A percentile compares a stretch with the other conserved stretches of the same genome.
These are phyloP conservation scores for Suillus americanus DNA, from an alignment of 768 basidiomycete genomes.

Conservation along the genomic window DNA sequence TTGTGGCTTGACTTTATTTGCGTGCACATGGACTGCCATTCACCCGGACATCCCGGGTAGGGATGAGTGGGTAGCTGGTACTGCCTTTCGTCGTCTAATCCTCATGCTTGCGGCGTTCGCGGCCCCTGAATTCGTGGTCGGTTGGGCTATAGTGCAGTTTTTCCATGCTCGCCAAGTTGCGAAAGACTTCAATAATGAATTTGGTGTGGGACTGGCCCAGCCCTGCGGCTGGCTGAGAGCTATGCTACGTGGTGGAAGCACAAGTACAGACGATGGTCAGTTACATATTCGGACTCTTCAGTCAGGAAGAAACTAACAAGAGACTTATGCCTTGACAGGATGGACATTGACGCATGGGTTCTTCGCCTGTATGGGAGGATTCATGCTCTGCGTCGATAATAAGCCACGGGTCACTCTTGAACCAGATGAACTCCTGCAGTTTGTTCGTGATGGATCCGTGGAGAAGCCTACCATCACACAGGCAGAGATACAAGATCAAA, in stretches of 20 bases:
- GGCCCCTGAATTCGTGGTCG: background rate
- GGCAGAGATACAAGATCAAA: background rate
- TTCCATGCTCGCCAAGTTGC: conserved; percentile 12
- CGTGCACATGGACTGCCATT: conserved; percentile 31
- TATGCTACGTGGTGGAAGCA: too few relatives aligned
- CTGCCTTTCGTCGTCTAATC: conserved; percentile 7
- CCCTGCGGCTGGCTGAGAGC: too few relatives aligned
- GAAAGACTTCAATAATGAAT: background rate
- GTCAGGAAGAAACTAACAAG: background rate
- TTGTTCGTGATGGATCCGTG: background rate
- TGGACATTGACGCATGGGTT: background rate
- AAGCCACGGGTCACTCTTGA: background rate
- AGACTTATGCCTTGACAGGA: background rate
- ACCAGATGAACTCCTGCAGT: background rate
- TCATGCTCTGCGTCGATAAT: background rate
- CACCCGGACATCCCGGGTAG: conserved; percentile 30
- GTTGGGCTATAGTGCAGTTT: conserved; percentile 15
- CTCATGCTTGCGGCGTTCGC: conserved; percentile 21
- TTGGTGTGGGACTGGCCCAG: too few relatives aligned
- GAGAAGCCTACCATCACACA: background rate
- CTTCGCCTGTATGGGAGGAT: background rate
- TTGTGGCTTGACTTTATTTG: conserved; percentile 28
- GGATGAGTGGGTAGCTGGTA: conserved; percentile 6
- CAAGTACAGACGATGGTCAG: too few relatives aligned
- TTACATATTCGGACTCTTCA: background rate